Conservation (phyloP, 2,329 filamentous ascomycete species). For the Aspergillus sp. region DNA sequence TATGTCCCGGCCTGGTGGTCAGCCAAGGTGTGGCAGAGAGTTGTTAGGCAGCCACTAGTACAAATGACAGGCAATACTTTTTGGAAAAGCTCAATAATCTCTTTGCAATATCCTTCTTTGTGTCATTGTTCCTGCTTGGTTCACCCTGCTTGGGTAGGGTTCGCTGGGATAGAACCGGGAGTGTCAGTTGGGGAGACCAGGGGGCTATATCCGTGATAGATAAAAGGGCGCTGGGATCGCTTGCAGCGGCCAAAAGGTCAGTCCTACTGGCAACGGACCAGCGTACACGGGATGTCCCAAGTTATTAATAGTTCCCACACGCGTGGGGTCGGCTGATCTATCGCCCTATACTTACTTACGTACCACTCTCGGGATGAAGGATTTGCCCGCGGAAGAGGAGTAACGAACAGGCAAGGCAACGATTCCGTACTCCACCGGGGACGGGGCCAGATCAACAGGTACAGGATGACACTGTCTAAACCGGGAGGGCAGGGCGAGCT, state of each 20-base stretch:
- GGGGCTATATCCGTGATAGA: no score
- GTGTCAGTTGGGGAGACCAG: no score
- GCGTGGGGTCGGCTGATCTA: background rate
- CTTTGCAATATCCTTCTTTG: background rate
- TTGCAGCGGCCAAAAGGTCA: no score
- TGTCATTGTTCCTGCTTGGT: no score
- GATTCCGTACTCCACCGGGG: background rate
- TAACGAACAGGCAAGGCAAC: background rate
- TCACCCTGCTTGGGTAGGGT: no score
- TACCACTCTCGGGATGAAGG: background rate
- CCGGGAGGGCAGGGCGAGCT: background rate
- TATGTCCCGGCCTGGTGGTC: background rate
- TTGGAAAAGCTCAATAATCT: background rate
- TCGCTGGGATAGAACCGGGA: no score
- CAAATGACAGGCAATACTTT: slow-evolving; percentile 17
- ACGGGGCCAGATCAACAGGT: no score
- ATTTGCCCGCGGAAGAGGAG: background rate
- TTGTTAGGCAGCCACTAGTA: slow-evolving; percentile 13
- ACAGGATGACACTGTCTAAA: no score
- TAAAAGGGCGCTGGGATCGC: no score
- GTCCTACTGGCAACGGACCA: no score
- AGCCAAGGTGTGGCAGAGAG: slow-evolving; percentile 10
- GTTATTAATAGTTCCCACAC: no score
- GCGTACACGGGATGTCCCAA: no score
- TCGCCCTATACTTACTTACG: background rate